Conservation (phyloP, 108 stramenopile genomes). For the Discostella pseudostelligera region DNA sequence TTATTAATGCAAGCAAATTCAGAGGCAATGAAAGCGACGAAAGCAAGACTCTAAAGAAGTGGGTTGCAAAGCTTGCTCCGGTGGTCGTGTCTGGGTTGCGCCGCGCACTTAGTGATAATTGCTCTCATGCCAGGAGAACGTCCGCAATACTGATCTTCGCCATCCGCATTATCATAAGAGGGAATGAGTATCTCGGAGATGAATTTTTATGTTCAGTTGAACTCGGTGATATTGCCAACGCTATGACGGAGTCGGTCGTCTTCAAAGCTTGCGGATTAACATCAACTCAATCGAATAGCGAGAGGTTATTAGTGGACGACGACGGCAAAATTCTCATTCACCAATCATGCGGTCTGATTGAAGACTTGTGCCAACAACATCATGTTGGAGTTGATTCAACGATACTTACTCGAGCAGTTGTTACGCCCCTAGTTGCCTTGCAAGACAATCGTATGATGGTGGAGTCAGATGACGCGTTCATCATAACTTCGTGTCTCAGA, state of each 20-base stretch:
- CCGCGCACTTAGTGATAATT: constrained; percentile 15
- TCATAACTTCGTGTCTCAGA: constrained; percentile 30
- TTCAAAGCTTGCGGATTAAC: constrained; percentile 17
- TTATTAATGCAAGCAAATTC: constrained; percentile 30
- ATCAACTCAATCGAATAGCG: neutral
- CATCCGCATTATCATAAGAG: constrained; percentile 22
- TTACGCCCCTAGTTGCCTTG: constrained; percentile 49
- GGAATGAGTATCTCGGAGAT: constrained; percentile 1
- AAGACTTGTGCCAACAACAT: constrained; percentile 26
- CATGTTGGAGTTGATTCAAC: constrained; percentile 13
- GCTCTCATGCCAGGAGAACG: neutral
- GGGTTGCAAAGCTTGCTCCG: constrained; percentile 55
- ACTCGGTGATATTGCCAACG: constrained; percentile 15
- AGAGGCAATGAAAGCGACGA: constrained; percentile 17
- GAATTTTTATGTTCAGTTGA: constrained; percentile 11
- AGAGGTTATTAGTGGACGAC: neutral
- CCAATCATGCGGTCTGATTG: constrained; percentile 41
- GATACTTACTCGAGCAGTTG: constrained; percentile 36
- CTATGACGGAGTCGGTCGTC: constrained; percentile 31
- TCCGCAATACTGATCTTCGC: constrained; percentile 27
- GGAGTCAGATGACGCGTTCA: constrained; percentile 1
- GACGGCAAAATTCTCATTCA: constrained; percentile 9
- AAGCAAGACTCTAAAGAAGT: constrained; percentile 28
- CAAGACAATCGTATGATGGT: constrained; percentile 32
- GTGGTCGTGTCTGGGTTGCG: constrained; percentile 50